Evolutionary conservation across 192 early-diverging fungal species (phyloP), one percentile per base, ranked within the genome.

Genomic region (Podila horticola): DNA sequence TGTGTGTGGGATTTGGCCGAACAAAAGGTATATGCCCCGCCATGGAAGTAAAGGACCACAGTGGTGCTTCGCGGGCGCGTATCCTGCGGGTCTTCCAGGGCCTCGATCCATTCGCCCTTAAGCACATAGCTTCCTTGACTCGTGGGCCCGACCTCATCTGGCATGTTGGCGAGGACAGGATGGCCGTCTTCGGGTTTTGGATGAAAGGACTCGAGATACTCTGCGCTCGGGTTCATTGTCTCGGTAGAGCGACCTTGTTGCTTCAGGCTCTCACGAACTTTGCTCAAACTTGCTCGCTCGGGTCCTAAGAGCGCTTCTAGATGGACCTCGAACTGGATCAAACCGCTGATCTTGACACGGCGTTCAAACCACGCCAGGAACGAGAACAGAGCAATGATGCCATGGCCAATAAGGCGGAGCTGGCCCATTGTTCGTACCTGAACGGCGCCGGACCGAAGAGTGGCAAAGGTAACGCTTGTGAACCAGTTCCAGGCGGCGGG

Each of bases 91-190:
- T 34, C 51, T 5, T 33, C 38, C 1, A 57, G 9, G 4, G 70
- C 69, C 30, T 79, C 76, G 55, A 79, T 79, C 70, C 76, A 79
- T 30, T 79, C 76, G 3, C 76, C 76, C 13, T 64, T 67, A 5
- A 79, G 31, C 22, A 19, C 55, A 51, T 58, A 72, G 7, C 51
- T 64, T 0, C 70, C 76, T 67, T 58, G 20, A 68, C 51, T 4
- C 34, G 72, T 22, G 0, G 17, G 29, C 11, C 76, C 69, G 5
- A 71, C 70, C 13, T 79, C 70, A 26, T 79, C 70, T 12, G 76
- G 76, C 7, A 79, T 66, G 22, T 79, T 79, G 3, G 76, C 31
- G 5, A 72, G 30, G 5, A n/a, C 64, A 22, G 64, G 52, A 1
- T 48, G 13, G 5, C 50, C 50, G 11, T 59, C 59, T 13, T 17